These are phyloP conservation scores for Saccharomyces uvarum DNA, from an alignment of 1,139 yeast genomes.

Conservation along the genomic window DNA sequence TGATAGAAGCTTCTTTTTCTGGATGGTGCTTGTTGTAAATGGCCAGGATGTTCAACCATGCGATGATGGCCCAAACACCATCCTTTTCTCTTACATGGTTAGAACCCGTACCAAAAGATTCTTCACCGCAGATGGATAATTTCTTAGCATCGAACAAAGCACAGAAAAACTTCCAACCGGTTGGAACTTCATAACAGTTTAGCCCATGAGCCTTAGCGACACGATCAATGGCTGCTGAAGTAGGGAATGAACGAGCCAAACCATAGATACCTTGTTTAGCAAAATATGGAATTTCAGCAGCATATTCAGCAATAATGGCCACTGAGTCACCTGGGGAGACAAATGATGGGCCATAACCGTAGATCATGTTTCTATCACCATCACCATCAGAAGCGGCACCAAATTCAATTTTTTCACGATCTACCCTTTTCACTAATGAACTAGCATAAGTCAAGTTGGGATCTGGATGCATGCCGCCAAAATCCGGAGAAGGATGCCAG, in stretches of 20 bases:
- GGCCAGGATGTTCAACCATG: constrained; percentile 94
- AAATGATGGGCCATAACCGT: constrained; percentile 84
- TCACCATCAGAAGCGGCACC: constrained; percentile 99
- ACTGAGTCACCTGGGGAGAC: constrained; percentile 98
- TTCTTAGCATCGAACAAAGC: constrained; percentile 88
- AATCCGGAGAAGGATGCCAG: constrained; percentile 72
- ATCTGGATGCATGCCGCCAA: constrained; percentile 97
- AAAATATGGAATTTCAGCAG: constrained; percentile 81
- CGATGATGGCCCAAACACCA: constrained; percentile 94
- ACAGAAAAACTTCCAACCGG: constrained; percentile 98
- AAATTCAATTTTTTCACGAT: constrained; percentile 69
- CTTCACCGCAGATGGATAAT: constrained; percentile 95
- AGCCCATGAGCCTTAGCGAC: constrained; percentile 78
- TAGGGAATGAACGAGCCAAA: constrained; percentile 97
- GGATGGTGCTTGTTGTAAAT: constrained; percentile 56
- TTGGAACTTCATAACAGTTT: constrained; percentile 86
- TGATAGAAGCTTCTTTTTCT: constrained; percentile 57
- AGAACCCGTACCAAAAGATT: constrained; percentile 95
- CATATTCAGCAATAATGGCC: constrained; percentile 93
- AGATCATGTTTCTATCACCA: constrained; percentile 97
- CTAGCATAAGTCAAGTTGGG: constrained; percentile 94
- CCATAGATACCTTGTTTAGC: constrained; percentile 81
- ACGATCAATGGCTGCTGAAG: constrained; percentile 86
- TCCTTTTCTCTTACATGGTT: constrained; percentile 96
- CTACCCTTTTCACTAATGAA: constrained; percentile 79